Evolutionary conservation across 2,329 filamentous ascomycete genomes (phyloP), one percentile per base, ranked within the genome.

Genomic region (Lecanicillium sp.): DNA sequence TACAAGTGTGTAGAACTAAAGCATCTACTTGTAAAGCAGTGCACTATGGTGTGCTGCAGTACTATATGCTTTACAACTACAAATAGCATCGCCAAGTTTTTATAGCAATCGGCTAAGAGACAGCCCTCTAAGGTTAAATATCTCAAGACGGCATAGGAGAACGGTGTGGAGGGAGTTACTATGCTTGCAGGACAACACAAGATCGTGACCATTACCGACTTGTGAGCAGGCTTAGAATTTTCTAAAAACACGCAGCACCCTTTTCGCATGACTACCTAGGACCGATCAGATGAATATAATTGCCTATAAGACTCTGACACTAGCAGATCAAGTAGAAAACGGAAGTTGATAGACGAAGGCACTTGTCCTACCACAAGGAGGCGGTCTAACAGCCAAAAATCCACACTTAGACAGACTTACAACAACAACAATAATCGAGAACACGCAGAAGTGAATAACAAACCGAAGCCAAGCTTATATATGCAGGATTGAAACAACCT

Each of bases 61-160:
- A 45, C 52, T 1, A 47, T 38, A 0, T 54, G 50, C 36, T 43
- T 35, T 25, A 11, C 9, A 17, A 43, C 30, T 13, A 14, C 12
- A n/a, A 10, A 39, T 33, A 27, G 22, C 5, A 31, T 43, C 9
- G 40, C 36, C 5, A 43, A 43, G 32, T 39, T 39, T 17, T 43
- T 36, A 8, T 41, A 35, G 39, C 22, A 15, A 1, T 41, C 39
- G 11, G 34, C 15, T 14, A 36, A 37, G 15, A 20, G 39, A 14
- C 22, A 33, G 14, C 28, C 36, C 18, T 37, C 38, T 18, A 35
- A 41, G 15, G 34, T 41, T 3, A 33, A 34, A 15, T n/a, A 41
- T 17, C 31, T 41, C 9, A 25, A n/a, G 12, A 13, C 4, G 32
- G 38, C 20, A 10, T 18, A n/a, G 14, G 38, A 34, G 30, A 40